A percentile compares a stretch with the other conserved stretches of the same genome.
Evolutionary conservation across 768 basidiomycete species (phyloP).

Genomic region (Suillus bovinus): DNA sequence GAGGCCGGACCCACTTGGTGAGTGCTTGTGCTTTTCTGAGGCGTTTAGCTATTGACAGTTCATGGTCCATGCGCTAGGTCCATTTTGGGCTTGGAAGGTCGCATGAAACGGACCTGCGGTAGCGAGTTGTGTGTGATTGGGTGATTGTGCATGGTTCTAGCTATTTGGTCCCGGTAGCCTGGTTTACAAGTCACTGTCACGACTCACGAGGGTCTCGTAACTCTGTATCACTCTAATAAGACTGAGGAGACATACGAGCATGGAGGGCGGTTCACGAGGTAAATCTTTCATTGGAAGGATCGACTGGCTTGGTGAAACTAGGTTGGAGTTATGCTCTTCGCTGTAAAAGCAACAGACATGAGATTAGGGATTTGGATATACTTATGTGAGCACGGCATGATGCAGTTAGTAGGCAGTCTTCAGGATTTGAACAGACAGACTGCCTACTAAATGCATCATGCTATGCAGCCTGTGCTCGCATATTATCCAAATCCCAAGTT

Average conservation of each 20-base stretch:
- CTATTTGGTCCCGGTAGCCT: not conserved
- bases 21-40: constrained; percentile 10
- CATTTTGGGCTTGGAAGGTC: constrained; percentile 46
- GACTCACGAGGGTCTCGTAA: not conserved
- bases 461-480: too few relatives aligned
- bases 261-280: too few relatives aligned
- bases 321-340: too few relatives aligned
- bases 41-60: not conserved
- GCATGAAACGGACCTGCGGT: constrained; percentile 19
- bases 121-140: not conserved
- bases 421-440: too few relatives aligned
- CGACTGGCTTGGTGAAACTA: too few relatives aligned
- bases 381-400: too few relatives aligned
- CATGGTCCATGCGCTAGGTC: constrained; percentile 28
- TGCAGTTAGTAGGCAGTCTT: too few relatives aligned
- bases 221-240: not conserved
- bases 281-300: too few relatives aligned
- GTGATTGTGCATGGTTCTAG: not conserved
- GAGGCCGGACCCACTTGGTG: constrained; percentile 43
- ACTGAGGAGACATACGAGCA: not conserved
- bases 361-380: too few relatives aligned
- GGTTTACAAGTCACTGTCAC: not conserved
- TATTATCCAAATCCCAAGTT: too few relatives aligned
- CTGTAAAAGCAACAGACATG: too few relatives aligned
- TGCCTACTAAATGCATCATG: too few relatives aligned